Conservation (phyloP, 2,329 filamentous ascomycete species). For the Xylaria sp. region DNA sequence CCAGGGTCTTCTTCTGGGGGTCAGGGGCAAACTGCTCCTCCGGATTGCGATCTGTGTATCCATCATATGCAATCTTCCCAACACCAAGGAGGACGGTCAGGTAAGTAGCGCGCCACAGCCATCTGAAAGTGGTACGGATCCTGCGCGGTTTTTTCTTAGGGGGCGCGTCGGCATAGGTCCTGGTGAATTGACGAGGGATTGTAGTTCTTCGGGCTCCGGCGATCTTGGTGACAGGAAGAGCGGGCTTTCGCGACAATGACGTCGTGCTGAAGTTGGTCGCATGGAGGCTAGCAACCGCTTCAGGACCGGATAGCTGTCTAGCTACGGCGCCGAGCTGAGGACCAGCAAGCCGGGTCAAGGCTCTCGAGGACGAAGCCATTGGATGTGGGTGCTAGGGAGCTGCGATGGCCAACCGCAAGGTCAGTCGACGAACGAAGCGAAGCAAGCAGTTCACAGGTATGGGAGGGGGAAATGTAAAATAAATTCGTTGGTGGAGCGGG, state of each 20-base stretch:
- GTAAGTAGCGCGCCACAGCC: constrained; percentile 82
- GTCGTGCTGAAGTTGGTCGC: constrained; percentile 33
- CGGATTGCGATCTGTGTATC: constrained; percentile 83
- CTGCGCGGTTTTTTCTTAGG: constrained; percentile 57
- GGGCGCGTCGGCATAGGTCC: constrained; percentile 55
- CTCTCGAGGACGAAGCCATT: constrained; percentile 52
- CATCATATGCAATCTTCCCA: constrained; percentile 75
- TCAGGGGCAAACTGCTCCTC: constrained; percentile 77
- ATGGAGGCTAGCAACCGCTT: constrained; percentile 37
- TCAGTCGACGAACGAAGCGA: constrained; percentile 13
- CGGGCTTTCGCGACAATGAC: constrained; percentile 35
- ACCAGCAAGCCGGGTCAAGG: constrained; percentile 41
- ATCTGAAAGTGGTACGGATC: constrained; percentile 71
- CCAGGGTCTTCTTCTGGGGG: constrained; percentile 92
- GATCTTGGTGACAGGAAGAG: constrained; percentile 34
- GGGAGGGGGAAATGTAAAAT: constrained; percentile 3
- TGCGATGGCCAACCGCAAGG: constrained; percentile 26
- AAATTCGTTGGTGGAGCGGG: constrained; percentile 4
- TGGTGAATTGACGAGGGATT: constrained; percentile 46
- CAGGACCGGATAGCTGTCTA: constrained; percentile 33
- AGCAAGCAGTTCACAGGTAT: not conserved
- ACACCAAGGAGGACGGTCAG: constrained; percentile 70
- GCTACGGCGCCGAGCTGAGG: constrained; percentile 24
- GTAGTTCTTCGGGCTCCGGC: constrained; percentile 42
- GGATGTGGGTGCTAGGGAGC: constrained; percentile 28